Evolutionary conservation across 2,329 filamentous ascomycete genomes (phyloP).

Genomic region (Colletotrichum cuscutae): DNA sequence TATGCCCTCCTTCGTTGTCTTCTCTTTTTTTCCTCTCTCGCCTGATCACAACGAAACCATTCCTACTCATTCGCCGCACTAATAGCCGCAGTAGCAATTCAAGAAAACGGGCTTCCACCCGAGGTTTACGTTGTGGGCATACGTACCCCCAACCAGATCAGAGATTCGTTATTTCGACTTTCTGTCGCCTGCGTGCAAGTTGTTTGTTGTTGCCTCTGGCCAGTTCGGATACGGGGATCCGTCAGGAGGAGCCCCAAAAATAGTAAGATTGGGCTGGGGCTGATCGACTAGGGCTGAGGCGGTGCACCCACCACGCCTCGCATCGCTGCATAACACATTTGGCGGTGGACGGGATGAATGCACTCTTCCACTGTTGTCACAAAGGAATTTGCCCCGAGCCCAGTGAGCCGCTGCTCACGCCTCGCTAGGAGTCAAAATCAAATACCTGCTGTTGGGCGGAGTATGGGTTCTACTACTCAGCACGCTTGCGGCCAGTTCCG

Average conservation of each 20-base stretch:
- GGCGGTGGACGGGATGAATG: neutral
- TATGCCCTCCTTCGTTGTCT: constrained; percentile 12
- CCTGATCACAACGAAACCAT: constrained; percentile 16
- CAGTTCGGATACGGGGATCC: constrained; percentile 25
- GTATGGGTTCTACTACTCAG: neutral
- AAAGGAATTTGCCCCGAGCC: neutral
- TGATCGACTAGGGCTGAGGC: constrained; percentile 35
- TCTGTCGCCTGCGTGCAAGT: neutral
- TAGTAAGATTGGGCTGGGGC: constrained; percentile 36
- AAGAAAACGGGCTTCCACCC: constrained; percentile 11
- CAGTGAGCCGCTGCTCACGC: neutral
- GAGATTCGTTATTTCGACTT: neutral
- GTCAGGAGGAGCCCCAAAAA: constrained; percentile 32
- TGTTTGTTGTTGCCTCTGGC: neutral
- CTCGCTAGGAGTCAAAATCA: neutral
- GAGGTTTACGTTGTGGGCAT: neutral
- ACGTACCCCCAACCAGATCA: neutral
- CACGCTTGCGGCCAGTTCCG: constrained; percentile 27
- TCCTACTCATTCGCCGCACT: constrained; percentile 3
- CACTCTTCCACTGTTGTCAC: neutral
- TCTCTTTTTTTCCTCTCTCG: neutral
- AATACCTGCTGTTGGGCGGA: neutral
- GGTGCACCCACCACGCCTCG: constrained; percentile 26
- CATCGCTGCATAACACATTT: neutral
- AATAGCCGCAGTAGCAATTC: constrained; percentile 3